Base-by-base conservation (phyloP, 75 land plant genomes). In the Pinus tabuliformis region DNA sequence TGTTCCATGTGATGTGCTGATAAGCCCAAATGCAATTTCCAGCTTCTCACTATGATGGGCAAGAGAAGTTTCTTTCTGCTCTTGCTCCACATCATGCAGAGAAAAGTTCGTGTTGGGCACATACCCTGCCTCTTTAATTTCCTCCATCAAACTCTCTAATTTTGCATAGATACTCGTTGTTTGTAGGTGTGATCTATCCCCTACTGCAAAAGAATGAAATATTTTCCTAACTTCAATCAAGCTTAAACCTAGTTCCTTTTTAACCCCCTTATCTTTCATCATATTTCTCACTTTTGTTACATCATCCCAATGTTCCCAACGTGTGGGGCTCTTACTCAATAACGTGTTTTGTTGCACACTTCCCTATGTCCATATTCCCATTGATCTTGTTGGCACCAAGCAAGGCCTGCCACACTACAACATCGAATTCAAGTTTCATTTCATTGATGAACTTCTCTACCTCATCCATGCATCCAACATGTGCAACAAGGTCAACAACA, bases 21-120 rank as follows among this genome's bases (percentile, higher is more conserved):
- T 61, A 8, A 89, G 72, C 52, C 85, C 89, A 82, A 82, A 89
- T 62, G 89, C 83, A 36, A 87, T 83, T 24, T 87, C 91, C 20
- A 89, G 66, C 79, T 75, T 84, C 80, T 89, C 91, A 76, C 89
- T 84, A 78, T 85, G 89, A 78, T 78, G 83, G 77, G 86, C 80
- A 61, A 86, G 74, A 59, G 72, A 79, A 57, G 70, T 33, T 72
- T 86, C 84, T 77, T 78, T 83, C 57, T 77, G 60, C 30, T 71
- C 82, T 14, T 76, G 82, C 30, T 39, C 75, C 58, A 57, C 72
- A 65, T 86, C 77, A 20, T 75, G 18, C 26, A 63, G 66, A n/a
- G 85, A 79, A 77, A 65, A 82, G 22, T 71, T 39, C 9, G 78
- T 80, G 59, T 83, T 81, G 71, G 84, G 59, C 5, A 78, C 76